Evolutionary conservation across 495 filamentous ascomycete genomes (phyloP).

Genomic region (Aspergillus ellipticus): DNA sequence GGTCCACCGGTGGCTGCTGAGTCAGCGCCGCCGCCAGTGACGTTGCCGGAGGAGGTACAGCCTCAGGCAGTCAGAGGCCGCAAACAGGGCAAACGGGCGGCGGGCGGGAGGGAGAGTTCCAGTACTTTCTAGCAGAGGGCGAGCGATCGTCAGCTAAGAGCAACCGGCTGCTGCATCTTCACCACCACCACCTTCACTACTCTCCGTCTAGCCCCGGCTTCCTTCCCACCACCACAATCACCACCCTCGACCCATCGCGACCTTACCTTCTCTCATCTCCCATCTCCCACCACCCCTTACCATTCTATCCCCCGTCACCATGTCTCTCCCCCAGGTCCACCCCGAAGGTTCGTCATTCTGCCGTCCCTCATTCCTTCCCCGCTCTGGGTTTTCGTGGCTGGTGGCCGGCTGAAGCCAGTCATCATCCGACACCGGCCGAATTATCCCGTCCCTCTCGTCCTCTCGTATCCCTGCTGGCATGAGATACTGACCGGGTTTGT

Average conservation of each 20-base stretch:
- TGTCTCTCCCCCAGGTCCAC: slow-evolving; percentile 29
- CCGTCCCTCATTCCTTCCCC: slow-evolving; percentile 31
- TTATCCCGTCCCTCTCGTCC: neutral
- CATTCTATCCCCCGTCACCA: slow-evolving; percentile 17
- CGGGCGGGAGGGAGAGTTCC: slow-evolving; percentile 26
- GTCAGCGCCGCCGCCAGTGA: slow-evolving; percentile 8
- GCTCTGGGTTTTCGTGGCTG: slow-evolving; percentile 20
- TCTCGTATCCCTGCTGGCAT: neutral
- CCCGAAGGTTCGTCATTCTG: slow-evolving; percentile 40
- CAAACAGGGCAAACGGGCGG: slow-evolving; percentile 37
- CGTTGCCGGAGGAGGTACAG: slow-evolving; percentile 8
- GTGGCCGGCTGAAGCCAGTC: slow-evolving; percentile 1
- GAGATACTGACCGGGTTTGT: slow-evolving; percentile 17
- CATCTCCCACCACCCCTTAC: neutral
- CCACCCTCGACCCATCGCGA: slow-evolving; percentile 14
- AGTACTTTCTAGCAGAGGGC: slow-evolving; percentile 37
- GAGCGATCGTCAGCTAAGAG: slow-evolving; percentile 21
- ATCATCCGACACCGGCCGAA: neutral
- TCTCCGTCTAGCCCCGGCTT: slow-evolving; percentile 7
- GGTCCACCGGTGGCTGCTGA: neutral
- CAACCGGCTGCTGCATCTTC: slow-evolving; percentile 7
- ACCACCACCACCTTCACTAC: slow-evolving; percentile 5
- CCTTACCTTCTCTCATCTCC: slow-evolving; percentile 10
- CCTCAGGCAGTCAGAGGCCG: slow-evolving; percentile 15
- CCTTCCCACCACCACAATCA: slow-evolving; percentile 11